phyloP scores from a whole-genome alignment of 441 rosid genomes.

The Erodium chrysanthum region DNA sequence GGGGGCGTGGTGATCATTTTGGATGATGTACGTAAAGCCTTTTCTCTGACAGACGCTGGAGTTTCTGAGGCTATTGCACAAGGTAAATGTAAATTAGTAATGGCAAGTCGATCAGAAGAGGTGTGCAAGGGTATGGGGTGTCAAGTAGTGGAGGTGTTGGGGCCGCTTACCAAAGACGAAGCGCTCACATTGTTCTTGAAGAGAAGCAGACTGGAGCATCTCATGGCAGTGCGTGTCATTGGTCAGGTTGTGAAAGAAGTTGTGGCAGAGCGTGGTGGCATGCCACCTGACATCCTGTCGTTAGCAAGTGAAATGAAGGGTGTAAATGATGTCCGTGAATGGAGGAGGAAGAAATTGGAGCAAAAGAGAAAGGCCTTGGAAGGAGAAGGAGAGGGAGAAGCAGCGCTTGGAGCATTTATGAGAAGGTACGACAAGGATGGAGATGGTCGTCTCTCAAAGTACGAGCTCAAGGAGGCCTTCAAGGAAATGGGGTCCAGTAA shows the following conservation, averaged over 20 bases:
- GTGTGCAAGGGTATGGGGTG: conserved; percentile 13
- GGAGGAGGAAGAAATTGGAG: background rate
- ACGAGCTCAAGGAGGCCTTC: background rate
- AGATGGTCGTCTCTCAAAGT: background rate
- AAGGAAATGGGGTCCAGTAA: background rate
- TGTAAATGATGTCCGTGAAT: background rate
- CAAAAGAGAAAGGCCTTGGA: background rate
- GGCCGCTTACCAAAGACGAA: conserved; percentile 5
- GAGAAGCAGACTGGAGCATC: background rate
- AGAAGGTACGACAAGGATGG: background rate
- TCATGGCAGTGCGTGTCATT: background rate
- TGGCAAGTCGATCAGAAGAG: conserved; percentile 3
- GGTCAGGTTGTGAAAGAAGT: background rate
- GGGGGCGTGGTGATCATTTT: conserved; percentile 1
- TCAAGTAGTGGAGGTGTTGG: background rate
- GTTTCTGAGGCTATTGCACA: background rate
- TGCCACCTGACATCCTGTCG: conserved; percentile 1
- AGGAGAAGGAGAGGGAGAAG: background rate
- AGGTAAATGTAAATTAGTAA: conserved; percentile 6
- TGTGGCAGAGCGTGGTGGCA: conserved; percentile 7
- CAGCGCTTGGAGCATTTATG: background rate
- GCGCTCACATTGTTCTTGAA: background rate
- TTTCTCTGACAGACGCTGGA: conserved; percentile 11
- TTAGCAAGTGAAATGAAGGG: conserved; percentile 3
- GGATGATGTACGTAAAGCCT: conserved; percentile 13